Percentiles rank a stretch among this genome's conserved stretches.
Conservation (phyloP, 352 stramenopile genomes). For the Aphanomyces astaci region DNA sequence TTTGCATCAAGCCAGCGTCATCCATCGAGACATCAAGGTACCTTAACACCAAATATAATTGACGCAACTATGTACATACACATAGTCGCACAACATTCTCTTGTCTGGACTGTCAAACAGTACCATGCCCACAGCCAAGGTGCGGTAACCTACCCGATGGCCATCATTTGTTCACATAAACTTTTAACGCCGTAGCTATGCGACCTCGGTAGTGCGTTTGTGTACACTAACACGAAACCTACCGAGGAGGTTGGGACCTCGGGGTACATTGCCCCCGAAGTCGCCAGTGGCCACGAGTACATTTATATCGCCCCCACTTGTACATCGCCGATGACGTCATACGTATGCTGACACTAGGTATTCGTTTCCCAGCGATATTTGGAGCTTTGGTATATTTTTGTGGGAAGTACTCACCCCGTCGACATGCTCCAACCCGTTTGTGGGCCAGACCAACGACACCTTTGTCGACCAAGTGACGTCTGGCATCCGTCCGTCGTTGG, state of each 20-base stretch:
- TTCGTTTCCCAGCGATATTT: conserved; percentile 21
- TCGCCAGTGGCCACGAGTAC: conserved; percentile 8
- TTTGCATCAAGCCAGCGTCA: neutral
- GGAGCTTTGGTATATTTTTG: conserved; percentile 22
- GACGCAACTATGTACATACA: too few species aligned
- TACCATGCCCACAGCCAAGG: conserved; percentile 7
- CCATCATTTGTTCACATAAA: too few species aligned
- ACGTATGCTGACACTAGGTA: conserved; percentile 2
- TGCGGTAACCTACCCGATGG: neutral
- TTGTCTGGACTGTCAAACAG: neutral
- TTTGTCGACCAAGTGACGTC: conserved; percentile 5
- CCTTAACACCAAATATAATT: neutral
- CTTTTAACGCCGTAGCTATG: conserved; percentile 19
- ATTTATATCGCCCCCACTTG: neutral
- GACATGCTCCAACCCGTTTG: conserved; percentile 4
- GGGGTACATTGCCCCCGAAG: conserved; percentile 21
- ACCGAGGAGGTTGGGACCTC: conserved; percentile 3
- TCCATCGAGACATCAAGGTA: conserved; percentile 22
- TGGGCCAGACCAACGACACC: neutral
- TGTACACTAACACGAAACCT: neutral
- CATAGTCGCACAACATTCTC: conserved; percentile 20
- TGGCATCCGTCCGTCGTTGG: neutral
- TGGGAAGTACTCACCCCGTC: conserved; percentile 10
- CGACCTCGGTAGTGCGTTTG: conserved; percentile 18
- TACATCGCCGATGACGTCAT: neutral